Conservation (phyloP, 495 filamentous ascomycete genomes). For the Massariosphaeria phaeospora region DNA sequence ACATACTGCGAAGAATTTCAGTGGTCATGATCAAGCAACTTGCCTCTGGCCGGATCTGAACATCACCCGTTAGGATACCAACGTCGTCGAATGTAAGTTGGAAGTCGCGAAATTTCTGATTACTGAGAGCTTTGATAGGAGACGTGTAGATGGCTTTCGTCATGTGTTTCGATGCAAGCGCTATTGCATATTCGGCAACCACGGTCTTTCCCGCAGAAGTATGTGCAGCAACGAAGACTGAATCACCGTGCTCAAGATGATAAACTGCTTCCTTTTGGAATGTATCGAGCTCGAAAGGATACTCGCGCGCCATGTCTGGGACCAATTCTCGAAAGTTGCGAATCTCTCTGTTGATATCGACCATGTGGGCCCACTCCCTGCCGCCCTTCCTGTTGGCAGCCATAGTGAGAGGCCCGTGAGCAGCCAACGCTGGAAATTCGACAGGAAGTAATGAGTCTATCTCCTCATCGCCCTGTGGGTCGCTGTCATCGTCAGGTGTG, state of each 20-base stretch:
- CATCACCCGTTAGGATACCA: constrained; percentile 93
- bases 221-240: constrained; percentile 97
- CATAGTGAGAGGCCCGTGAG: constrained; percentile 68
- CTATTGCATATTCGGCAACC: constrained; percentile 96
- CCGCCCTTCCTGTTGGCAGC: constrained; percentile 67
- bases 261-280: constrained; percentile 99
- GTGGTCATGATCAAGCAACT: constrained; percentile 99
- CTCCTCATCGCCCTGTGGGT: constrained; percentile 62
- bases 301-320: constrained; percentile 90
- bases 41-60: constrained; percentile 96
- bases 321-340: constrained; percentile 88
- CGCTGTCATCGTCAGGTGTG: constrained; percentile 35
- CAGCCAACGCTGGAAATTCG: constrained; percentile 88
- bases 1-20: constrained; percentile 95
- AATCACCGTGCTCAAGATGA: constrained; percentile 93
- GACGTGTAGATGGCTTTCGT: constrained; percentile 99
- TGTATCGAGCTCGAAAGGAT: constrained; percentile 94
- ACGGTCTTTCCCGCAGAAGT: constrained; percentile 98
- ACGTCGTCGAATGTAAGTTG: constrained; percentile 85
- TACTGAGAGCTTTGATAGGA: constrained; percentile 96
- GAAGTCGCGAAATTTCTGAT: constrained; percentile 98
- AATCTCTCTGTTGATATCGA: constrained; percentile 87
- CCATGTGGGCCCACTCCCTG: constrained; percentile 95
- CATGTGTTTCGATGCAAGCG: constrained; percentile 93
- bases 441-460: constrained; percentile 87